Percentiles rank a stretch among this genome's conserved stretches.
Evolutionary conservation across 2,329 filamentous ascomycete genomes (phyloP).

Genomic region (Beauveria scarabaeidicola): DNA sequence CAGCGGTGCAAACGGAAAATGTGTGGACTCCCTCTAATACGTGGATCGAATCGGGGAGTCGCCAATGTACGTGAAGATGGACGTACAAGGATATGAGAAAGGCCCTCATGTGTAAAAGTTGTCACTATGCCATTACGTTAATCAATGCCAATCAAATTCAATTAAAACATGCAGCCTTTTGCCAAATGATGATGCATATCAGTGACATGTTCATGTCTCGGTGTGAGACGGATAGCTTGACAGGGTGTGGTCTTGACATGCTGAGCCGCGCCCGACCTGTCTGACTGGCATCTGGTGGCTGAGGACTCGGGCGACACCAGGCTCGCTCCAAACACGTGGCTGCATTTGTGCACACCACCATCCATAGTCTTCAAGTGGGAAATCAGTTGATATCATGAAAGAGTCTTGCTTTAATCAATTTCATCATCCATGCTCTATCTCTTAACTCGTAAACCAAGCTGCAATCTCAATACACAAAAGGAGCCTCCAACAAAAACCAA

Average conservation of each 20-base stretch:
- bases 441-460: no score
- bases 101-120: slow-evolving; percentile 1
- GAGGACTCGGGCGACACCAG: not conserved
- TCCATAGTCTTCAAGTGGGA: no score
- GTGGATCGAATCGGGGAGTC: not conserved
- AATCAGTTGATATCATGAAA: no score
- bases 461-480: no score
- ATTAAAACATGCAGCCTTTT: not conserved
- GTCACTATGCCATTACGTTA: slow-evolving; percentile 6
- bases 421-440: no score
- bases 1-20: not conserved
- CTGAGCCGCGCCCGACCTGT: not conserved
- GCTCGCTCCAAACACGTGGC: no score
- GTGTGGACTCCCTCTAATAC: slow-evolving; percentile 7
- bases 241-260: not conserved
- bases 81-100: not conserved
- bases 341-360: no score
- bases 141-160: slow-evolving; percentile 3
- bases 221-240: not conserved
- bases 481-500: no score
- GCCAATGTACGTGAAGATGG: not conserved
- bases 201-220: not conserved
- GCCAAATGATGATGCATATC: not conserved
- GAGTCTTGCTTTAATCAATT: no score
- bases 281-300: not conserved